A percentile compares a stretch with the other conserved stretches of the same genome.
These are phyloP conservation scores for Candida tropicalis DNA, from an alignment of 1,139 yeast species.

Conservation along the genomic window DNA sequence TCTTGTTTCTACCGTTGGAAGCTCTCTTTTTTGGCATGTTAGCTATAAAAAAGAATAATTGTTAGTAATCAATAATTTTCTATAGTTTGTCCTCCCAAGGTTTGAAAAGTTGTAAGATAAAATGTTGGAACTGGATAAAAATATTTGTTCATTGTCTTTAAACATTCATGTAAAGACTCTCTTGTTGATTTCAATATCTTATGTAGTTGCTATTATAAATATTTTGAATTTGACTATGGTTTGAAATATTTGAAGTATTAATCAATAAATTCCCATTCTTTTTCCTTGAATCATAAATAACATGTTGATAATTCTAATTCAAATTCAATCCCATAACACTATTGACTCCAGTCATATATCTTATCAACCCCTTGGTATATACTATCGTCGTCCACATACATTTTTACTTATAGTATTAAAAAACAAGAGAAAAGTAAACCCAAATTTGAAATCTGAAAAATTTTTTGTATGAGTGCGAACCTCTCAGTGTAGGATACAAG, in stretches of 20 bases:
- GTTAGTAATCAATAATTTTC: slow-evolving; percentile 24
- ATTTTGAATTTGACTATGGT: too few species aligned
- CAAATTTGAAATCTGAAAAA: slow-evolving; percentile 12
- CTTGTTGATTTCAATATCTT: too few species aligned
- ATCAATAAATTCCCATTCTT: neutral
- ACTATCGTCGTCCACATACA: slow-evolving; percentile 13
- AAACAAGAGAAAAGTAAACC: slow-evolving; percentile 13
- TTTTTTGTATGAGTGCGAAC: slow-evolving; percentile 13
- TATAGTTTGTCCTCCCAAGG: neutral
- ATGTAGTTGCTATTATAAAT: too few species aligned
- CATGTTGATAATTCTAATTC: neutral
- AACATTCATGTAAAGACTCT: too few species aligned
- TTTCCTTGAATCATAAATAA: neutral
- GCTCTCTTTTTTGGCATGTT: slow-evolving; percentile 99
- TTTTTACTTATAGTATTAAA: slow-evolving; percentile 11
- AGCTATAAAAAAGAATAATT: slow-evolving; percentile 12
- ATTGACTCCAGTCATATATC: neutral
- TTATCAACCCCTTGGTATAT: slow-evolving; percentile 1
- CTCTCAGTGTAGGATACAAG: neutral
- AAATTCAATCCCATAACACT: neutral
- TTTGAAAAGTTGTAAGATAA: neutral
- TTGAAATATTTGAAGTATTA: too few species aligned
- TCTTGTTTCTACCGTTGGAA: slow-evolving; percentile 99
- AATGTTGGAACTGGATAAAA: too few species aligned
- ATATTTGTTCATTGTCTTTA: too few species aligned